Evolutionary conservation across 345 rosid genomes (phyloP), one percentile per base, ranked within the genome.

Genomic region (Syzygium jambos): DNA sequence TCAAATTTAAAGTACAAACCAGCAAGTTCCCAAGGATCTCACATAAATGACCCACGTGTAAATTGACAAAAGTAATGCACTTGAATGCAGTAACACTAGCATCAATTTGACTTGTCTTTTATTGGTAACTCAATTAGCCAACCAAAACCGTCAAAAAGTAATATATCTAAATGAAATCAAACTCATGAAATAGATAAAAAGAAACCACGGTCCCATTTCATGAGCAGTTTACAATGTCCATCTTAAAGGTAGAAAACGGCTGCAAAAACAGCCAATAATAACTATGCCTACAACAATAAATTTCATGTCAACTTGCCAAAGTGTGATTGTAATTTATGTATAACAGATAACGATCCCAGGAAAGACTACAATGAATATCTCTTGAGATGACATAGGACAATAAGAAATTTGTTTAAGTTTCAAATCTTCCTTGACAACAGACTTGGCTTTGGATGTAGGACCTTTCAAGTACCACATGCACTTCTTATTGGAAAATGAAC

Each of bases 251-350:
- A 30, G 22, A 68, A 30, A 30, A 22, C 16, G 11, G 43, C 34
- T 16, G 22, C 16, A 4, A 41, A 15, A 8, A 3, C 1, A 13
- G 77, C 21, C 0, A 6, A 0, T 0, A 2, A 63, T 63, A 3
- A 63, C 21, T 29, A 14, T 14, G 7, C 2, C 1, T 63, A n/a
- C 38, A n/a, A n/a, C n/a, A 13, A 27, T 13, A n/a, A 1, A 61
- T 1, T n/a, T 61, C 38, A 13, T n/a, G 73, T 61, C 73, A 6
- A n/a, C 38, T 61, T 61, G 38, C 73, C 38, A 6, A 61, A 1
- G 17, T n/a, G 17, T 6, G 73, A 3, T 13, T n/a, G 4, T n/a
- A 13, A 61, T 6, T 61, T 12, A 11, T n/a, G 19, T 61, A 13
- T n/a, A 13, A 61, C 4, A 13, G 9, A 61, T n/a, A n/a, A 27